Conservation (phyloP, 2,329 filamentous ascomycete genomes). For the Colletotrichum eremochloae region DNA sequence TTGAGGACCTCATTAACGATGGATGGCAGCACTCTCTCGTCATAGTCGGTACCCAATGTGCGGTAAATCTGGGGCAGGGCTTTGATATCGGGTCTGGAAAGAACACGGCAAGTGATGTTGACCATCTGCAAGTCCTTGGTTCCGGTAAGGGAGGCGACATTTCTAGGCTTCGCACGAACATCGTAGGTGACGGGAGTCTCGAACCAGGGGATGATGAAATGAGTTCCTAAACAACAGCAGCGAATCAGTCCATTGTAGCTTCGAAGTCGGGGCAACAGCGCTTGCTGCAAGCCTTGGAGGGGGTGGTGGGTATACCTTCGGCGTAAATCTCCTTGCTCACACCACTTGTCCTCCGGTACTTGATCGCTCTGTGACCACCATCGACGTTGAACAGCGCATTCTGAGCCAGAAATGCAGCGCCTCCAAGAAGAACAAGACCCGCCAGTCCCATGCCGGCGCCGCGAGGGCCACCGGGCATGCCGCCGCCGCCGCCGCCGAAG, state of each 20-base stretch:
- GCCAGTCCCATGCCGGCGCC: conserved; percentile 57
- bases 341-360: conserved; percentile 92
- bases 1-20: conserved; percentile 99
- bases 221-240: conserved; percentile 74
- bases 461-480: conserved; percentile 54
- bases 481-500: conserved; percentile 54
- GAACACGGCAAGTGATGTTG: conserved; percentile 99
- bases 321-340: conserved; percentile 96
- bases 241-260: conserved; percentile 2
- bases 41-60: conserved; percentile 94
- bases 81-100: conserved; percentile 88
- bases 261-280: not conserved
- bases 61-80: conserved; percentile 97
- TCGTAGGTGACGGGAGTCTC: conserved; percentile 98
- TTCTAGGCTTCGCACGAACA: conserved; percentile 96
- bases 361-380: conserved; percentile 98
- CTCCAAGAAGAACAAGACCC: conserved; percentile 60
- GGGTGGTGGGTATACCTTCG: conserved; percentile 75
- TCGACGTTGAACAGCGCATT: conserved; percentile 86
- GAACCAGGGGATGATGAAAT: conserved; percentile 95
- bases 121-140: conserved; percentile 99
- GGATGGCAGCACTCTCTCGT: conserved; percentile 94
- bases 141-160: conserved; percentile 95
- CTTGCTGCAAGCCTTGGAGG: conserved; percentile 13
- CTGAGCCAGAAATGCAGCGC: conserved; percentile 65